Base-by-base conservation (phyloP, 169 alveolate species). In the Cryptosporidium parvum region DNA sequence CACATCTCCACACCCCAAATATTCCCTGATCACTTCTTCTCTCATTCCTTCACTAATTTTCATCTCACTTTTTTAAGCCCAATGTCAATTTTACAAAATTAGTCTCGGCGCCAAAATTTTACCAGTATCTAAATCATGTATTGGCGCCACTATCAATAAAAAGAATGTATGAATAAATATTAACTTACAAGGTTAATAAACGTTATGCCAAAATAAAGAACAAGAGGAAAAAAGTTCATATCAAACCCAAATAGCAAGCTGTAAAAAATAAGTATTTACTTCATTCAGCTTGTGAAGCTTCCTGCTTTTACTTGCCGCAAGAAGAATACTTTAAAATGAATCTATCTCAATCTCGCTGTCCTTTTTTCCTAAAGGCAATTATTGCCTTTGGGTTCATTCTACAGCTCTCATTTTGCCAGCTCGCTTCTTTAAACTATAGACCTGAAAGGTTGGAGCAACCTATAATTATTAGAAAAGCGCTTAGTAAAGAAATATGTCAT, bases 401-500 rank as follows among this genome's bases (percentile, higher is more conserved):
- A 1, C 53, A 65, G 44, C 51, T 65, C 33, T 23, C 72, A 7
- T 31, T 37, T 65, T 65, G 33, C 21, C 72, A 65, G 53, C 51
- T 31, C 1, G n/a, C 51, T 0, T 0, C 53, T 5, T 29, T 65
- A 12, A 65, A 35, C 26, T 29, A 35, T 29, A 65, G 51, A 18
- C 72, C 72, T 3, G 51, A 65, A 10, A 10, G 7, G 6, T n/a
- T 37, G 53, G 72, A 65, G 29, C 61, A 23, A 0, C 51, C 86
- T 16, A 16, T 35, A 18, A 59, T 73, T 18, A 53, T 44, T 12
- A 73, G 29, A 23, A 73, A 37, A 23, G 12, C 37, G 58, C 10
- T 2, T 21, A 33, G 56, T 16, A 73, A 56, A 5, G 68, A 33
- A 21, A 53, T 73, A 3, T 73, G 86, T 59, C 33, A 58, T 42